A percentile compares a stretch with the other conserved stretches of the same genome.
These are phyloP conservation scores for Fusarium pseudocircinatum DNA, from an alignment of 2,329 filamentous ascomycete species.

Conservation along the genomic window DNA sequence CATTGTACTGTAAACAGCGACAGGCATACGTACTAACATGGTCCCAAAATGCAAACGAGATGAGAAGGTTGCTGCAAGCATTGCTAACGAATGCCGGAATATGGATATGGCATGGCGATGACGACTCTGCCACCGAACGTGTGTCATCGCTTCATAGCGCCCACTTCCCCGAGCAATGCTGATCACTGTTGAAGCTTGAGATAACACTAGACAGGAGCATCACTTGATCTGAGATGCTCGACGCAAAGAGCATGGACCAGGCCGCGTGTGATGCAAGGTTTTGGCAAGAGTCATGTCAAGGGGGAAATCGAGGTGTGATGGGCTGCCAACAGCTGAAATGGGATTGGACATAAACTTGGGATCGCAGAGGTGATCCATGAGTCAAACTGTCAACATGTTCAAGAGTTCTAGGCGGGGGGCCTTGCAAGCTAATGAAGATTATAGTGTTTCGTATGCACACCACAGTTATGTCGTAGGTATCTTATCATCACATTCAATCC, in stretches of 20 bases:
- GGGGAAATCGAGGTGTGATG: conserved; percentile 13
- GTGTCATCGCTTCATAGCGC: neutral
- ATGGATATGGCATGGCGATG: conserved; percentile 21
- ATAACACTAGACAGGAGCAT: conserved; percentile 27
- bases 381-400: neutral
- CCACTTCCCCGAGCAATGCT: conserved; percentile 11
- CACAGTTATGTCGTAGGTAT: conserved; percentile 14
- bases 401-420: neutral
- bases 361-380: neutral
- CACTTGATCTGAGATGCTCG: conserved; percentile 39
- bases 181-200: conserved; percentile 29
- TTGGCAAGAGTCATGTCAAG: conserved; percentile 33
- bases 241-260: conserved; percentile 29
- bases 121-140: conserved; percentile 12
- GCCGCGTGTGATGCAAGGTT: conserved; percentile 21
- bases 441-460: conserved; percentile 5
- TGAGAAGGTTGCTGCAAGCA: conserved; percentile 10
- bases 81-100: conserved; percentile 11
- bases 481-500: conserved; percentile 17
- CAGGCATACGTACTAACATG: neutral
- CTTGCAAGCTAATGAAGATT: conserved; percentile 1
- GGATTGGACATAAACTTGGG: conserved; percentile 3
- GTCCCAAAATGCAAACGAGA: neutral
- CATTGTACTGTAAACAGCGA: neutral
- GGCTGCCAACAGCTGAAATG: conserved; percentile 3